Evolutionary conservation across 345 rosid genomes (phyloP).

Genomic region (Dipteronia sinensis): DNA sequence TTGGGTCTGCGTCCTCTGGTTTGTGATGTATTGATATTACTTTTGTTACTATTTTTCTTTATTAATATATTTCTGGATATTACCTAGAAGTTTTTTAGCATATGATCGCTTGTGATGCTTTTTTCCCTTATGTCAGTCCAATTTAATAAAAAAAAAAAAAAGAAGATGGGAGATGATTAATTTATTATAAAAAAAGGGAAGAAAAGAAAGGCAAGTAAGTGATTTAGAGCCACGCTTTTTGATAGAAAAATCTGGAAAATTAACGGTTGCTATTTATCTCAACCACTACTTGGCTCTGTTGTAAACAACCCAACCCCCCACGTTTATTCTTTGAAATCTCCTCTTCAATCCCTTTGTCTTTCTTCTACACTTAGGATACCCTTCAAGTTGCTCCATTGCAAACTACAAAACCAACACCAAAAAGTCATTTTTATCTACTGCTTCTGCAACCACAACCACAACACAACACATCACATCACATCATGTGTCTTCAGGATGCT

Average conservation of each 20-base stretch:
- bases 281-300: background rate
- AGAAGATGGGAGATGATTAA: no score
- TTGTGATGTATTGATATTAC: no score
- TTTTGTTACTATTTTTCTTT: no score
- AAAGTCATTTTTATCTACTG: background rate
- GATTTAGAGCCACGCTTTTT: conserved; percentile 40
- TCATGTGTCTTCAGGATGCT: conserved; percentile 58
- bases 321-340: conserved; percentile 42
- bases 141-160: no score
- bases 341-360: conserved; percentile 20
- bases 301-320: conserved; percentile 2
- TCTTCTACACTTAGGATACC: conserved; percentile 29
- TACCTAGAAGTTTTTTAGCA: no score
- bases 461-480: no score
- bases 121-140: no score
- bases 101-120: no score
- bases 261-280: conserved; percentile 24
- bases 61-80: no score
- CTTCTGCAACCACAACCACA: background rate
- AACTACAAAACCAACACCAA: background rate
- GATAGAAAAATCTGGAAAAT: conserved; percentile 47
- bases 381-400: conserved; percentile 2
- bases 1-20: no score
- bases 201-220: conserved; percentile 18
- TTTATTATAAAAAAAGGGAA: background rate